phyloP scores from a whole-genome alignment of 1,139 yeast genomes.

The Pichia kudriavzevii region DNA sequence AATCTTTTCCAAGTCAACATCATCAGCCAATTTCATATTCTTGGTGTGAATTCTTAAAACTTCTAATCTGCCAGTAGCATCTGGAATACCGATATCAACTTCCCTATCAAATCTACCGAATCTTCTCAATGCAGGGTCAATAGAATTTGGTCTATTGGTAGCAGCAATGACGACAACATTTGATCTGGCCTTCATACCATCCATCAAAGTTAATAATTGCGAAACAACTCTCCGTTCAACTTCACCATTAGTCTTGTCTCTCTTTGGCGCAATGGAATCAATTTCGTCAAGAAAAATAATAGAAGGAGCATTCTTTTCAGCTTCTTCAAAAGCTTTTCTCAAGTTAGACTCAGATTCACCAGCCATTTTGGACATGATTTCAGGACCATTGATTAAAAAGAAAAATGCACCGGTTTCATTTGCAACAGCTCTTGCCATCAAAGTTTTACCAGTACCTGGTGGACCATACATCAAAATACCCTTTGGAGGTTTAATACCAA shows the following conservation, averaged over 20 bases:
- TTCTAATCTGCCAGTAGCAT: slow-evolving; percentile 97
- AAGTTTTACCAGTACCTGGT: slow-evolving; percentile 98
- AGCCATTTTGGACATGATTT: slow-evolving; percentile 99
- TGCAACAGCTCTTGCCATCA: slow-evolving; percentile 99
- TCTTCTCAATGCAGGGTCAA: slow-evolving; percentile 97
- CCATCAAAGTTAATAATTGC: slow-evolving; percentile 94
- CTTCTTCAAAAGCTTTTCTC: slow-evolving; percentile 98
- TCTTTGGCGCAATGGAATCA: slow-evolving; percentile 98
- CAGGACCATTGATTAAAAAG: slow-evolving; percentile 98
- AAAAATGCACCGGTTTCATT: slow-evolving; percentile 98
- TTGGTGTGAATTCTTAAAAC: slow-evolving; percentile 89
- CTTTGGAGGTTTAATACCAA: slow-evolving; percentile 96
- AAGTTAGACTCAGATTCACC: slow-evolving; percentile 98
- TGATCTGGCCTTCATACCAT: slow-evolving; percentile 98
- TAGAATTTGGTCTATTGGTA: slow-evolving; percentile 96
- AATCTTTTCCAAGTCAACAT: slow-evolving; percentile 90
- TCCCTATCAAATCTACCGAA: slow-evolving; percentile 99
- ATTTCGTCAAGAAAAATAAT: slow-evolving; percentile 97
- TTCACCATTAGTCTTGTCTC: slow-evolving; percentile 99
- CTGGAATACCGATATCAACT: slow-evolving; percentile 98
- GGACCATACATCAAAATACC: slow-evolving; percentile 98
- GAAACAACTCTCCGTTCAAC: slow-evolving; percentile 98
- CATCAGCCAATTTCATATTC: slow-evolving; percentile 94
- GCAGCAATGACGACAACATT: slow-evolving; percentile 94
- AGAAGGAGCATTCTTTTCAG: slow-evolving; percentile 96